Conservation (phyloP, 148 eudicot genomes). For the Amaranthus hypochondriacus region DNA sequence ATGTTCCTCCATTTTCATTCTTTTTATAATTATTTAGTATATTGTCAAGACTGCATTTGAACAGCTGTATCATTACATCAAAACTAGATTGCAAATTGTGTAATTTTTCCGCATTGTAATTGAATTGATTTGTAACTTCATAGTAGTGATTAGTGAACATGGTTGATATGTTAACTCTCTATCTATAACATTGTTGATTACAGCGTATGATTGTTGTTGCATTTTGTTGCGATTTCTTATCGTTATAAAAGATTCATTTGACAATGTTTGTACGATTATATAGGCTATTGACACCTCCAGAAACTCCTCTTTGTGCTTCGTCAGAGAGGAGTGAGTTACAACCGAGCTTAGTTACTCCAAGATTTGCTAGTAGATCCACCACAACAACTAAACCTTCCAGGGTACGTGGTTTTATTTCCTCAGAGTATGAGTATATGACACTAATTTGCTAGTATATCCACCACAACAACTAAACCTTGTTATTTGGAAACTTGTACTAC, state of each 20-base stretch:
- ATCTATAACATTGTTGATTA: background rate
- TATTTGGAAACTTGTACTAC: background rate
- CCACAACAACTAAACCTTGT: background rate
- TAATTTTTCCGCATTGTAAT: too few species aligned
- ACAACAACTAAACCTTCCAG: conserved; percentile 74
- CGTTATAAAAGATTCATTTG: background rate
- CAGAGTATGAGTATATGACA: background rate
- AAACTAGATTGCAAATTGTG: too few species aligned
- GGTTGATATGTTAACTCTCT: too few species aligned
- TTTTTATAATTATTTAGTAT: background rate
- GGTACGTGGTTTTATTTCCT: conserved; percentile 38
- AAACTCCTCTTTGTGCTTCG: conserved; percentile 76
- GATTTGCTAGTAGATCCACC: conserved; percentile 51
- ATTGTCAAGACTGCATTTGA: background rate
- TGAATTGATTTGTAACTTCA: too few species aligned
- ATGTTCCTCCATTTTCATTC: background rate
- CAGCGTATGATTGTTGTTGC: background rate
- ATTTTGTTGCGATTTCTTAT: background rate
- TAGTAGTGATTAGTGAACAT: too few species aligned
- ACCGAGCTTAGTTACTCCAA: conserved; percentile 45
- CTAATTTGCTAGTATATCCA: background rate
- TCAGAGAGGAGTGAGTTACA: conserved; percentile 64
- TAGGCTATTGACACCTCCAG: conserved; percentile 99
- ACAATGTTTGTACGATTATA: conserved; percentile 6
- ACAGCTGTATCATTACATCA: too few species aligned